Evolutionary conservation across 371 early-diverging fungal species (phyloP), one percentile per base, ranked within the genome.

Genomic region (Fennellomyces sp.): DNA sequence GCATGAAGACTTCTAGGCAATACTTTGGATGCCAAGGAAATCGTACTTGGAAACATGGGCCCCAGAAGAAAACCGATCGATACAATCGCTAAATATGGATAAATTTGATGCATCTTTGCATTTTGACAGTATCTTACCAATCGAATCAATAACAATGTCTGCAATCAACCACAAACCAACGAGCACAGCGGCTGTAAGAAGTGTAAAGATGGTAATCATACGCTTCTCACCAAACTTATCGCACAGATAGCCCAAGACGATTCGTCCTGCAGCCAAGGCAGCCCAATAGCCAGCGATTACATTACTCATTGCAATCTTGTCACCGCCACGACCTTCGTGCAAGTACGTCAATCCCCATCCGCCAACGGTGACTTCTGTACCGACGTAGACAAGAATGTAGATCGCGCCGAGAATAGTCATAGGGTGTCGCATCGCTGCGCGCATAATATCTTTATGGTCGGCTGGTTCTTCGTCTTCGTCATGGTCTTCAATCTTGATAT

Each of bases 251-350:
- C 74, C 74, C 19, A 73, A 57, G 12, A 70, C 49, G 8, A 73
- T 36, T 17, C 74, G 65, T 15, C 74, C 74, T 12, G 60, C 63
- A 17, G 68, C 66, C 4, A 73, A 55, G 10, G 65, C 68, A 13
- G 61, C 70, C 74, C 74, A 73, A 50, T 73, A 73, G 25, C 74
- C 74, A 19, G 74, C 64, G 39, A 65, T 60, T 2, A 70, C 70
- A 29, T 63, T 62, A 25, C 59, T 63, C 66, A 73, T 70, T 1
- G 48, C 50, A 25, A 63, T 53, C 3, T 28, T 29, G 33, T 70
- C 59, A 30, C 68, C 74, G 19, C 63, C 42, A 7, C 70, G 65
- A 21, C 61, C 68, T 30, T 62, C 60, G 1, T 57, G 60, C 12
- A 73, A 45, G 26, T 53, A 73, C 2, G 68, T 70, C 25, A 63